Evolutionary conservation across 768 basidiomycete species (phyloP), one percentile per base, ranked within the genome.

Genomic region (Phylloporus arenicola): DNA sequence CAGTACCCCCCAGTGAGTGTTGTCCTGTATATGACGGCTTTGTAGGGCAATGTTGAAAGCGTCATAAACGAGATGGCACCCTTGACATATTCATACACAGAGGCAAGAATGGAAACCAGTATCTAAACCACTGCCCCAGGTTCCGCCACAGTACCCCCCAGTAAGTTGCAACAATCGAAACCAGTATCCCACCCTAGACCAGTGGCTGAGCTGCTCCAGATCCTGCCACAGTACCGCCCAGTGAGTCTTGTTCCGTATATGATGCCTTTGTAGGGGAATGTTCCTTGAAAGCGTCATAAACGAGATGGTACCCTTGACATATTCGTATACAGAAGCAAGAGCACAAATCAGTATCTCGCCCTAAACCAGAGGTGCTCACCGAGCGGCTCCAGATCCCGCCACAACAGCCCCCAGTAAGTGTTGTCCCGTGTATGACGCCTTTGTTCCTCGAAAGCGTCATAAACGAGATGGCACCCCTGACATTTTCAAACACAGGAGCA

Each of bases 321-420:
- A 30, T 12, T 30, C 29, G 4, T 12, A 30, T 10, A 30, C 29
- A 30, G 29, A 4, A 11, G 5, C 29, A 30, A 12, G 29, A 30
- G 29, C 0, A 1, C 6, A 30, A 30, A 12, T 8, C 29, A 11
- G 29, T 12, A 30, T 12, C 29, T 30, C 11, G 10, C 2, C 29
- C 27, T 25, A 25, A 25, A 25, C 25, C 7, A 25, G 43, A 54
- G 47, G 40, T 38, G 37, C 12, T 48, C 39, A 60, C 48, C 3
- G 25, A 27, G 25, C 25, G 27, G 17, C 38, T 29, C 13, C 40
- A 20, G 39, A 35, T 25, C 39, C 25, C 45, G 44, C 35, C 49
- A 24, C 46, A 56, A 12, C 37, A 40, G 12, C 29, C 12, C 10
- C 59, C 49, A 43, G 64, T 62, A 51, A 51, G 59, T 54, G 29